Evolutionary conservation across 1,284 basidiomycete genomes (phyloP).

Genomic region (Wallemia ichthyophaga): DNA sequence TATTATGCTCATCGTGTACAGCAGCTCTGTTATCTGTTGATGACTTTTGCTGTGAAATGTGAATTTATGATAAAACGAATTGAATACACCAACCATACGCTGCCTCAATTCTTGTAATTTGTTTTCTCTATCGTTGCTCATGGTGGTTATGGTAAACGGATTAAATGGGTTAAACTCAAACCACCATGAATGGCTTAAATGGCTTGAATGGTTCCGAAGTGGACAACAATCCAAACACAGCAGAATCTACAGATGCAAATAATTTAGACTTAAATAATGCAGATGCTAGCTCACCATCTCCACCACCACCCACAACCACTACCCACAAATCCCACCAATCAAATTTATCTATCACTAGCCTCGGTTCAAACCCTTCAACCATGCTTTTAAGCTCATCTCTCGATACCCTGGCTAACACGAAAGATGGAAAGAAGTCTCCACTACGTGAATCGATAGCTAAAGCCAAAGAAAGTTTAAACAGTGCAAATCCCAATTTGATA

Average conservation of each 20-base stretch:
- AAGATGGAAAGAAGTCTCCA: conserved; percentile 42
- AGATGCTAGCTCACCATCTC: background rate
- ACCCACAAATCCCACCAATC: background rate
- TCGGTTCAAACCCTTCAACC: conserved; percentile 13
- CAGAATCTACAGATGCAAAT: background rate
- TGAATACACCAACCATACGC: background rate
- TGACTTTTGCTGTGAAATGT: conserved; percentile 29
- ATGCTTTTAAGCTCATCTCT: conserved; percentile 44
- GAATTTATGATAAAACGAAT: background rate
- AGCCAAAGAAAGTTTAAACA: conserved; percentile 17
- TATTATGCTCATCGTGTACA: conserved; percentile 48
- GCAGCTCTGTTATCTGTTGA: conserved; percentile 50
- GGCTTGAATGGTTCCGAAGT: background rate
- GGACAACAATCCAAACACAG: background rate
- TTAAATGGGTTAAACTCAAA: no score
- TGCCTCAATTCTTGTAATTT: background rate
- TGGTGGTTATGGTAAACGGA: background rate
- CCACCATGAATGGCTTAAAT: no score
- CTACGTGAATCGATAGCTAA: conserved; percentile 45
- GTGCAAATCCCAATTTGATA: conserved; percentile 22
- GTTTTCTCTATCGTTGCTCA: background rate
- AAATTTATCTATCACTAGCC: background rate
- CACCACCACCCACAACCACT: no score
- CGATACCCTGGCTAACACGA: conserved; percentile 56
- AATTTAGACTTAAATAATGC: background rate